phyloP scores from a whole-genome alignment of 139 green algal species.

The Chlorella sorokiniana region DNA sequence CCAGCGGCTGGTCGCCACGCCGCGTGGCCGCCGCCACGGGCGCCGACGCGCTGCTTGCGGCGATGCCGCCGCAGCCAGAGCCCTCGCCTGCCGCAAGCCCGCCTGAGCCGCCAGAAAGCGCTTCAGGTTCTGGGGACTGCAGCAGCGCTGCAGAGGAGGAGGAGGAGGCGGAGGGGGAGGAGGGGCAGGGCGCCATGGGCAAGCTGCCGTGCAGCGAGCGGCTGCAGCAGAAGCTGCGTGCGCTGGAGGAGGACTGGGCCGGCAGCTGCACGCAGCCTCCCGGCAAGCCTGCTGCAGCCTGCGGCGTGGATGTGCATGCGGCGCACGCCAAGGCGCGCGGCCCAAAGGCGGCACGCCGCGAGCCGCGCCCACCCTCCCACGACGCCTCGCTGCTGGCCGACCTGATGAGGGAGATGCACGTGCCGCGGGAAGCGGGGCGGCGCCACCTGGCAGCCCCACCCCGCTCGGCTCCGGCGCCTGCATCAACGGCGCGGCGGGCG shows the following conservation, averaged over 20 bases:
- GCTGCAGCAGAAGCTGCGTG: neutral
- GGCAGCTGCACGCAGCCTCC: neutral
- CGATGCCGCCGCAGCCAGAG: neutral
- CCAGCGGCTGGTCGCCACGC: neutral
- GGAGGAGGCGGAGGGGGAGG: neutral
- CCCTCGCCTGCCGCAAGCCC: too few species aligned
- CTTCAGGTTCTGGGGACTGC: too few species aligned
- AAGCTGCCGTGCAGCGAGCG: neutral
- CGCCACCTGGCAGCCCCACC: neutral
- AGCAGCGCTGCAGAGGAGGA: neutral
- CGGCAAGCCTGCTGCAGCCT: neutral
- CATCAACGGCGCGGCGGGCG: neutral
- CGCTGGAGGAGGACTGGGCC: neutral
- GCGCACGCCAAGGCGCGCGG: too few species aligned
- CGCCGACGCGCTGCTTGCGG: neutral
- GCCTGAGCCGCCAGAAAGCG: too few species aligned
- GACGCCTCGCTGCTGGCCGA: neutral
- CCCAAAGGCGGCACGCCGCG: too few species aligned
- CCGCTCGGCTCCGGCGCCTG: neutral
- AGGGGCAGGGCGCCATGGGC: neutral
- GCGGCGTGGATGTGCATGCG: neutral
- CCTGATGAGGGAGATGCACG: conserved; percentile 1
- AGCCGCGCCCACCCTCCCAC: neutral
- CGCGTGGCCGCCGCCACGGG: neutral
- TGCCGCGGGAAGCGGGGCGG: neutral